Evolutionary conservation across 1,284 basidiomycete species (phyloP), one percentile per base, ranked within the genome.

Genomic region (Cutaneotrichosporon sp.): DNA sequence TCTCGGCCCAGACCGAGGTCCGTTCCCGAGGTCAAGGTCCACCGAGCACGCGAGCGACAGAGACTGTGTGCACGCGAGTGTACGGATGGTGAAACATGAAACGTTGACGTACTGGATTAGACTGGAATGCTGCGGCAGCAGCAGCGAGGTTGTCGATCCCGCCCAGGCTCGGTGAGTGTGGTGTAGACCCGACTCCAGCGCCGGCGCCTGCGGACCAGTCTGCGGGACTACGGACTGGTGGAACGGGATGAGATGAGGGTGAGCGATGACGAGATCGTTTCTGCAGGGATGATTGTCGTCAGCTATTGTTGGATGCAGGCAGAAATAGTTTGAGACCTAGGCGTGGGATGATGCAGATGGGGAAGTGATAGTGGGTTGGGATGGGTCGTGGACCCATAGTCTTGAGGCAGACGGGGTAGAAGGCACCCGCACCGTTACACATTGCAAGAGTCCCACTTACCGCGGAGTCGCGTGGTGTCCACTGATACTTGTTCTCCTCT

Each of bases 401-500:
- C 22, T 24, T 41, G 38, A 16, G 4, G 38, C 38, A 41, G 20
- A 22, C 38, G 38, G 38, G 38, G 38, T 41, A 41, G 38, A 41
- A n/a, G 38, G 38, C 38, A 41, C 38, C 24, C 38, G 38, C 38
- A 24, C 24, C 38, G 38, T 41, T 2, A 12, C 24, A 17, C 31
- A 26, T 11, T 17, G 37, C 19, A 8, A 22, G 8, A 6, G 16
- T 14, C 10, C 33, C 8, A 54, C 46, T 52, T 44, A 54, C 61
- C 14, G 46, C 54, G 37, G 17, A 32, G 42, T 44, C 42, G 17
- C 42, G 42, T 7, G 42, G 45, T 11, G 41, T 37, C 54, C 53
- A 57, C 51, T 63, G 60, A 50, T 63, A 67, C 11, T 57, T 57
- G 37, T 67, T 66, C 57, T 65, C 66, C 52, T 70, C 67, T 43